These are phyloP conservation scores for Wickerhamomyces bovis DNA, from an alignment of 805 yeast genomes.

Conservation along the genomic window DNA sequence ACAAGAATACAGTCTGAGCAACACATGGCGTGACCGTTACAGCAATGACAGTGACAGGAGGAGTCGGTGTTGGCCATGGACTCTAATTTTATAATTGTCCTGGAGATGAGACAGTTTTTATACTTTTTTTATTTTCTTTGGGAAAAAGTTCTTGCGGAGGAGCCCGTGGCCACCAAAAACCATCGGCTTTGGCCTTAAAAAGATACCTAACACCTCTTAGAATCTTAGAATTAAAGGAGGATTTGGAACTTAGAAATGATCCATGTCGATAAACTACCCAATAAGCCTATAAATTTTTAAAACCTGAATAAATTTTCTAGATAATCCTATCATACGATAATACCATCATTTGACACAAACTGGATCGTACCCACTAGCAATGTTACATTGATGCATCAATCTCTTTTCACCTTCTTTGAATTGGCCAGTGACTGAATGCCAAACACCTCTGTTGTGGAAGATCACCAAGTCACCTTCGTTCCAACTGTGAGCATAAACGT, in stretches of 20 bases:
- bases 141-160: neutral
- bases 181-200: neutral
- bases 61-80: neutral
- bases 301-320: too few relatives aligned
- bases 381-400: slow-evolving; percentile 91
- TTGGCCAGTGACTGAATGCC: slow-evolving; percentile 91
- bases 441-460: slow-evolving; percentile 83
- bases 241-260: too few relatives aligned
- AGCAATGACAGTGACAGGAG: neutral
- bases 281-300: too few relatives aligned
- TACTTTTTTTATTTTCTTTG: too few relatives aligned
- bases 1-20: slow-evolving; percentile 59
- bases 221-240: too few relatives aligned
- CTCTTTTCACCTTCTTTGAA: slow-evolving; percentile 72
- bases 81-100: too few relatives aligned
- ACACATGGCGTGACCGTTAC: slow-evolving; percentile 5
- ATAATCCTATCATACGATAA: too few relatives aligned
- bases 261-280: too few relatives aligned
- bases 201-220: too few relatives aligned
- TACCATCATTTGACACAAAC: slow-evolving; percentile 18
- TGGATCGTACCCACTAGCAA: slow-evolving; percentile 78
- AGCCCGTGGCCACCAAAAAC: neutral
- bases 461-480: slow-evolving; percentile 77
- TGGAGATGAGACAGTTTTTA: neutral
- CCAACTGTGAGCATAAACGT: slow-evolving; percentile 82